phyloP scores from a whole-genome alignment of 2,329 filamentous ascomycete species.

The Colletotrichum ledebouriae region DNA sequence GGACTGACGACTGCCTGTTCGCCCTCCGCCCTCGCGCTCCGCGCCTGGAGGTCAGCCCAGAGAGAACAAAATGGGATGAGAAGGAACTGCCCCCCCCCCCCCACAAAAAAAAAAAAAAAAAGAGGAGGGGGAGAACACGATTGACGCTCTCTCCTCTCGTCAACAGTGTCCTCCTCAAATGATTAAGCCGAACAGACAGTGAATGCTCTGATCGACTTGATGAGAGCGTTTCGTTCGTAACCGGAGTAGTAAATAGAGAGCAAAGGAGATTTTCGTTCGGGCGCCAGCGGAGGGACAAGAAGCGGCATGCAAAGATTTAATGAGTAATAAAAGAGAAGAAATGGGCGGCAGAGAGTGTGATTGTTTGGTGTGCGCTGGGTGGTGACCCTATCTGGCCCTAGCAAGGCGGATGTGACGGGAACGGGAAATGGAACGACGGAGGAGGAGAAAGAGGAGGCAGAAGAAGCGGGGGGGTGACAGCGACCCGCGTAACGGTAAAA shows the following conservation, averaged over 20 bases:
- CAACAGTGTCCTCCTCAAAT: neutral
- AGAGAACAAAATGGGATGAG: conserved; percentile 15
- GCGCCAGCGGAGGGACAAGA: conserved; percentile 40
- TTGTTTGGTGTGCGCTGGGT: conserved; percentile 28
- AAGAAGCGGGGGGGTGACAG: neutral
- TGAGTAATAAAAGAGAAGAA: conserved; percentile 42
- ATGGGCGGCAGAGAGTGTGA: conserved; percentile 37
- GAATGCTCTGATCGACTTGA: conserved; percentile 20
- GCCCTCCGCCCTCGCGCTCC: conserved; percentile 31
- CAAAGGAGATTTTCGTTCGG: conserved; percentile 19
- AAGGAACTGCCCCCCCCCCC: neutral
- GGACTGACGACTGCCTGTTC: conserved; percentile 37
- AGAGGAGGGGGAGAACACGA: neutral
- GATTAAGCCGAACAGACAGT: neutral
- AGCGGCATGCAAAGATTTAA: conserved; percentile 41
- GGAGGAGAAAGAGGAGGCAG: conserved; percentile 10
- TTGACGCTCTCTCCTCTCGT: neutral
- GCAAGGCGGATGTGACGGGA: conserved; percentile 37
- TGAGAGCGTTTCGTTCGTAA: conserved; percentile 10
- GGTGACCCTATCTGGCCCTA: conserved; percentile 36
- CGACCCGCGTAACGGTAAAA: conserved; percentile 16
- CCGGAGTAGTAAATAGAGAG: conserved; percentile 12
- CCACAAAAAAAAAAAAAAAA: neutral
- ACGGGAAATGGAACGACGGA: conserved; percentile 14
- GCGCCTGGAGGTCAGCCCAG: conserved; percentile 30